These are phyloP conservation scores for Sanghuangporus weigelae DNA, from an alignment of 1,284 basidiomycete genomes.

Conservation along the genomic window DNA sequence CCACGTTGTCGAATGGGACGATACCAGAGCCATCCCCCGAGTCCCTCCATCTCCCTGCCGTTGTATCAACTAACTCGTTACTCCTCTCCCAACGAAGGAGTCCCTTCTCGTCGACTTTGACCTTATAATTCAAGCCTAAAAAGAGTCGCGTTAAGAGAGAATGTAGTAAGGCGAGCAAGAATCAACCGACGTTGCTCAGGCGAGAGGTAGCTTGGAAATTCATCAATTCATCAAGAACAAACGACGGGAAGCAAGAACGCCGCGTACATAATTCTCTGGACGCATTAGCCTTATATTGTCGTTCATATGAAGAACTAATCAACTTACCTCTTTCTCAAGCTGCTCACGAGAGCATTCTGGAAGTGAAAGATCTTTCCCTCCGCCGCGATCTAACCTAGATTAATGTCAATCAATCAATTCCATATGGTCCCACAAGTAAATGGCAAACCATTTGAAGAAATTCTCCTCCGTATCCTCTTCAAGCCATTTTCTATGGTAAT, in stretches of 20 bases:
- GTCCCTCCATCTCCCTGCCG: conserved; percentile 60
- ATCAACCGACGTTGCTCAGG: conserved; percentile 54
- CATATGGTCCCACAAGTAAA: background rate
- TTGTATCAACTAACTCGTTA: conserved; percentile 57
- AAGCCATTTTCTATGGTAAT: conserved; percentile 60
- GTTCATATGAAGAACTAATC: background rate
- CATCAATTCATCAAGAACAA: background rate
- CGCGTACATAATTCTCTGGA: conserved; percentile 34
- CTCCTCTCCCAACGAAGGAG: conserved; percentile 68
- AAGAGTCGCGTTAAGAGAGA: background rate
- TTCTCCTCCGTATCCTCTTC: conserved; percentile 60
- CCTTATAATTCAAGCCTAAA: conserved; percentile 62
- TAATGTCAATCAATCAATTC: background rate
- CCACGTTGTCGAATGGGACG: conserved; percentile 37
- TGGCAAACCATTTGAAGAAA: conserved; percentile 60
- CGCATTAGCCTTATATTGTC: background rate
- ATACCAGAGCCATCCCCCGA: conserved; percentile 54
- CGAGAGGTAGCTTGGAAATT: conserved; percentile 48
- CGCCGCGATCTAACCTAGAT: conserved; percentile 65
- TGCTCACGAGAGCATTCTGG: conserved; percentile 62
- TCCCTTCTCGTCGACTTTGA: conserved; percentile 58
- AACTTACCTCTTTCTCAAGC: conserved; percentile 58
- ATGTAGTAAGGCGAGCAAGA: background rate
- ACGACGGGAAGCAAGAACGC: background rate
- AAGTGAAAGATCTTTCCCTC: conserved; percentile 59